phyloP scores from a whole-genome alignment of 2,329 filamentous ascomycete genomes.

The Diaporthe vexans region DNA sequence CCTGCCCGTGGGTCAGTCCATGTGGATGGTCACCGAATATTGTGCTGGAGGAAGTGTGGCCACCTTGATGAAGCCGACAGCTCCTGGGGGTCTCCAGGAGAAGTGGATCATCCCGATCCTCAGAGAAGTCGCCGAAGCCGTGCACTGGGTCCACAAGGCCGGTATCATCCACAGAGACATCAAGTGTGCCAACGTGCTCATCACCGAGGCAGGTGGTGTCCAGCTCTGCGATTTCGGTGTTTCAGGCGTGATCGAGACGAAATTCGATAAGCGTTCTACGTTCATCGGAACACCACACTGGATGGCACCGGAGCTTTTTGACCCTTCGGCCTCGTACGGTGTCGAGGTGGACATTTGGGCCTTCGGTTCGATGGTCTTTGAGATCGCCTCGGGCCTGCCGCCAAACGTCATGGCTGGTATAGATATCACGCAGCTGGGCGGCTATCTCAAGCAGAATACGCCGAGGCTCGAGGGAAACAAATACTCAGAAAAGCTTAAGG shows the following conservation, averaged over 20 bases:
- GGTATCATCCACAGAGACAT: slow-evolving; percentile 80
- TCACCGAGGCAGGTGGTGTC: slow-evolving; percentile 81
- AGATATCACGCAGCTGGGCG: slow-evolving; percentile 66
- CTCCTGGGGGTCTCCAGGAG: slow-evolving; percentile 75
- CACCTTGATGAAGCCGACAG: slow-evolving; percentile 78
- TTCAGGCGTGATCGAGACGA: slow-evolving; percentile 81
- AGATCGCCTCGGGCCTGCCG: slow-evolving; percentile 83
- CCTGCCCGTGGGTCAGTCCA: slow-evolving; percentile 80
- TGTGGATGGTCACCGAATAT: slow-evolving; percentile 92
- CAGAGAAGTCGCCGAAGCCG: slow-evolving; percentile 75
- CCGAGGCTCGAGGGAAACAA: slow-evolving; percentile 79
- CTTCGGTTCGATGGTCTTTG: slow-evolving; percentile 84
- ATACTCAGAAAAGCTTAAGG: slow-evolving; percentile 77
- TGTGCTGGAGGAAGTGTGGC: slow-evolving; percentile 87
- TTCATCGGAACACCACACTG: slow-evolving; percentile 88
- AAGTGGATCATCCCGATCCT: slow-evolving; percentile 79
- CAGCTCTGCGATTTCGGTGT: slow-evolving; percentile 91
- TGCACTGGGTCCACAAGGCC: slow-evolving; percentile 77
- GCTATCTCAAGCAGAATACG: slow-evolving; percentile 70
- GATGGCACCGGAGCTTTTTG: slow-evolving; percentile 87
- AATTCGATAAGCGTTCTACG: slow-evolving; percentile 82
- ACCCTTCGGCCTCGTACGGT: slow-evolving; percentile 74
- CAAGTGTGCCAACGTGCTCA: slow-evolving; percentile 84
- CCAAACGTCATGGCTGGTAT: slow-evolving; percentile 74
- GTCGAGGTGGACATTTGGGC: slow-evolving; percentile 88